These are phyloP conservation scores for Oryza punctata DNA, from an alignment of 176 grass and related monocot species.

Conservation along the genomic window DNA sequence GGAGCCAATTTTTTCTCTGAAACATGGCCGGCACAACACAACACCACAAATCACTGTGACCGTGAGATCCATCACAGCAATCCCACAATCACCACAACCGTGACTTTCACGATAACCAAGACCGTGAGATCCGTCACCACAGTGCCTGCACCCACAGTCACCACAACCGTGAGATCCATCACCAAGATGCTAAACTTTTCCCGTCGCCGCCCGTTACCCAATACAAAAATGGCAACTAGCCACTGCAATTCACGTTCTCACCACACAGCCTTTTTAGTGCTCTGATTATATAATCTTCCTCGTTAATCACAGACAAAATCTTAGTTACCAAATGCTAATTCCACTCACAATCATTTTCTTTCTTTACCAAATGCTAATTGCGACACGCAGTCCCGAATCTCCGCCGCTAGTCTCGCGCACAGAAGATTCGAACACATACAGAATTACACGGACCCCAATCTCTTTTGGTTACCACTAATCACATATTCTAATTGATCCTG, in stretches of 20 bases:
- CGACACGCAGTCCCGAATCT: slow-evolving; percentile 2
- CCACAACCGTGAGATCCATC: background rate
- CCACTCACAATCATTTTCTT: background rate
- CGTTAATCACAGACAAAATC: background rate
- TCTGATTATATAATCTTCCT: background rate
- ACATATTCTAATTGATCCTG: slow-evolving; percentile 15
- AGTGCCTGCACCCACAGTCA: too few species aligned
- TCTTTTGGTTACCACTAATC: background rate
- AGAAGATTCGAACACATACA: background rate
- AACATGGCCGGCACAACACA: slow-evolving; percentile 24
- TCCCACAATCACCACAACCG: background rate
- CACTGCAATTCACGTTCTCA: background rate
- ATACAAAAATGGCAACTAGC: background rate
- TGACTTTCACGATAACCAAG: background rate
- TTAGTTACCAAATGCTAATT: background rate
- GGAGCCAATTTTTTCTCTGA: background rate
- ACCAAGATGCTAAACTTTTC: background rate
- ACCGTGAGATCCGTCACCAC: background rate
- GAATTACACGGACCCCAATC: slow-evolving; percentile 5
- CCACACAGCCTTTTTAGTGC: background rate
- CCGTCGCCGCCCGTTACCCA: background rate
- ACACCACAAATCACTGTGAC: background rate
- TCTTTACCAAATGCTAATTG: background rate
- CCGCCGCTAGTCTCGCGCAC: slow-evolving; percentile 33
- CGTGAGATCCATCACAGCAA: background rate